Evolutionary conservation across 768 basidiomycete species (phyloP).

Genomic region (Leccinum variicolor): DNA sequence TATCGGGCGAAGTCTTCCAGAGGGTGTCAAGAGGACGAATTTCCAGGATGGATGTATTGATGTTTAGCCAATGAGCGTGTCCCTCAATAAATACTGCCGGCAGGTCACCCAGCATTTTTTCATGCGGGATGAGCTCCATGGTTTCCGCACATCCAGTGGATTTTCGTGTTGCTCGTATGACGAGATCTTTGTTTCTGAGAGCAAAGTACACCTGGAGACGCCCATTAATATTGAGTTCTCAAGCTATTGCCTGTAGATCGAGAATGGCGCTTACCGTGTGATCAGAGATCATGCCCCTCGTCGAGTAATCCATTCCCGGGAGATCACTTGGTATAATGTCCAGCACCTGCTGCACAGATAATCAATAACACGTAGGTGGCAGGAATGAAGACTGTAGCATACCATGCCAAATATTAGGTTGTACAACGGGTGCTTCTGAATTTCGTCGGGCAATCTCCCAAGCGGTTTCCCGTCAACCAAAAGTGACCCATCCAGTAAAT

Average conservation of each 20-base stretch:
- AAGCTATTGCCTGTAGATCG: not conserved
- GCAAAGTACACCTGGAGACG: conserved; percentile 22
- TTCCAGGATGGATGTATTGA: conserved; percentile 19
- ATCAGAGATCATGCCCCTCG: conserved; percentile 8
- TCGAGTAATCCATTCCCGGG: conserved; percentile 26
- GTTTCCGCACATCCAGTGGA: not conserved
- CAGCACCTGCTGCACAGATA: conserved; percentile 13
- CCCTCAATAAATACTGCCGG: conserved; percentile 15
- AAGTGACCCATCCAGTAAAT: conserved; percentile 25
- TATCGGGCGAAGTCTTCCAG: conserved; percentile 16
- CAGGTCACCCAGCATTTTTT: conserved; percentile 18
- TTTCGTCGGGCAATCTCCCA: conserved; percentile 18
- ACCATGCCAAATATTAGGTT: conserved; percentile 21
- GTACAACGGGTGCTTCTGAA: conserved; percentile 21
- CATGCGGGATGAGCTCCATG: conserved; percentile 22
- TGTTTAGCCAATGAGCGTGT: conserved; percentile 28
- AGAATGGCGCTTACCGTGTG: conserved; percentile 16
- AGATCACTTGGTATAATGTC: conserved; percentile 24
- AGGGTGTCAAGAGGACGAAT: conserved; percentile 16
- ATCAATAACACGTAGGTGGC: not conserved
- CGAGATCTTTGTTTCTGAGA: conserved; percentile 11
- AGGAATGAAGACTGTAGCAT: not conserved
- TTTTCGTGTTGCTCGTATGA: conserved; percentile 15
- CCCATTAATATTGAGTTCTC: not conserved
- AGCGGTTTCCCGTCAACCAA: conserved; percentile 28